Evolutionary conservation across 2,329 filamentous ascomycete genomes (phyloP).

Genomic region (Stagonosporopsis chrysanthemi): DNA sequence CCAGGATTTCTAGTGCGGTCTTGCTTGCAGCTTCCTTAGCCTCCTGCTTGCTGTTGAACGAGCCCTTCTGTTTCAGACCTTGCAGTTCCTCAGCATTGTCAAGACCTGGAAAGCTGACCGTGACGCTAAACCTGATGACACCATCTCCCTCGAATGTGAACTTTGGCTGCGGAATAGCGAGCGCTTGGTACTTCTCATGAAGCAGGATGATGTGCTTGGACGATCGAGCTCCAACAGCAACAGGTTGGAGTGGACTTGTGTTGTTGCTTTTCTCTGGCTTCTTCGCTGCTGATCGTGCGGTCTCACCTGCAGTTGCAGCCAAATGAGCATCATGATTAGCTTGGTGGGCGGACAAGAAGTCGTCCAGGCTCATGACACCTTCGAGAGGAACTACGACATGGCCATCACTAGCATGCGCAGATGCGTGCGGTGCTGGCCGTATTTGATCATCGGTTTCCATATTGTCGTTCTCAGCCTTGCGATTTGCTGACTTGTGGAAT

Average conservation of each 20-base stretch:
- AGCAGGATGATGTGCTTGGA: slow-evolving; percentile 29
- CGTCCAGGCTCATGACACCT: slow-evolving; percentile 29
- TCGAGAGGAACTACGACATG: slow-evolving; percentile 8
- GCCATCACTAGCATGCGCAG: not conserved
- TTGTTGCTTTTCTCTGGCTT: slow-evolving; percentile 12
- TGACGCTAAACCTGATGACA: slow-evolving; percentile 30
- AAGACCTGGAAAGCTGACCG: slow-evolving; percentile 33
- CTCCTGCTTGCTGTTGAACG: slow-evolving; percentile 52
- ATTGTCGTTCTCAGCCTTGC: slow-evolving; percentile 3
- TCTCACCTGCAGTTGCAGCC: slow-evolving; percentile 15
- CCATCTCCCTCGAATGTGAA: slow-evolving; percentile 28
- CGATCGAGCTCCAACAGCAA: slow-evolving; percentile 30
- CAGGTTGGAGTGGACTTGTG: slow-evolving; percentile 17
- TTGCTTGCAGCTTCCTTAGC: slow-evolving; percentile 52
- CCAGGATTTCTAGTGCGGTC: slow-evolving; percentile 40
- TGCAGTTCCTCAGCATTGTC: slow-evolving; percentile 22
- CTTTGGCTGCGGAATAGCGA: slow-evolving; percentile 31
- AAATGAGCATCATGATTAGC: slow-evolving; percentile 15
- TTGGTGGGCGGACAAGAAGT: slow-evolving; percentile 26
- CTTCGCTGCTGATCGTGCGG: slow-evolving; percentile 15
- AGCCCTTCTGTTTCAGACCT: slow-evolving; percentile 28
- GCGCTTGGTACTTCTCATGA: slow-evolving; percentile 36
- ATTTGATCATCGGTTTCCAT: slow-evolving; percentile 23
- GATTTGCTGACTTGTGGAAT: not conserved
- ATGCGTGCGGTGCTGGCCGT: not conserved